These are phyloP conservation scores for Datisca glomerata DNA, from an alignment of 306 rosid species.

Conservation along the genomic window DNA sequence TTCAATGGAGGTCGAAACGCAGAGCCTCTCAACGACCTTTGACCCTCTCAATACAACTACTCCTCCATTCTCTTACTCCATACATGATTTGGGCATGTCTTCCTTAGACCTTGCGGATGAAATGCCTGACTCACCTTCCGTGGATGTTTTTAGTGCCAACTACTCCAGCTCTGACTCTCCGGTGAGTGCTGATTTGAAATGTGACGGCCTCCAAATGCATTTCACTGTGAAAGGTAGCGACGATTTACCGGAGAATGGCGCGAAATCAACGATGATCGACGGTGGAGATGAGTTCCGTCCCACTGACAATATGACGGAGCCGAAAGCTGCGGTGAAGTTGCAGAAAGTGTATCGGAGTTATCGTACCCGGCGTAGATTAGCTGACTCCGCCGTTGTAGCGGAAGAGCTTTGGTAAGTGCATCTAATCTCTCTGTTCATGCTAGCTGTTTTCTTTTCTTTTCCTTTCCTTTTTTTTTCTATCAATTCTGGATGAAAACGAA, in stretches of 20 bases:
- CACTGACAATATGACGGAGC: background rate
- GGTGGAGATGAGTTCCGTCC: background rate
- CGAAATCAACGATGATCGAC: constrained; percentile 3
- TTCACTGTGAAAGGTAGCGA: background rate
- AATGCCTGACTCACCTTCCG: constrained; percentile 4
- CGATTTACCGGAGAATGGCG: constrained; percentile 7
- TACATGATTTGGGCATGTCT: constrained; percentile 2
- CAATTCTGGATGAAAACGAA: background rate
- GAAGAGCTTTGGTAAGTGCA: constrained; percentile 72
- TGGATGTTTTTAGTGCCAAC: background rate
- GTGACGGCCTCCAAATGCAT: constrained; percentile 1
- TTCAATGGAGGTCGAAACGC: constrained; percentile 43
- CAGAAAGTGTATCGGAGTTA: constrained; percentile 79
- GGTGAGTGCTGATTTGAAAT: background rate
- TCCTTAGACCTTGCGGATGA: constrained; percentile 7
- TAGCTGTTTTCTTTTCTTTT: background rate
- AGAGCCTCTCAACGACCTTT: constrained; percentile 15
- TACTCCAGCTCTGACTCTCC: background rate
- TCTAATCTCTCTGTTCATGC: background rate
- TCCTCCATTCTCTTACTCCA: constrained; percentile 23
- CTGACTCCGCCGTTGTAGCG: constrained; percentile 87
- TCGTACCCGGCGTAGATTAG: constrained; percentile 83
- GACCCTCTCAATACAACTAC: constrained; percentile 11
- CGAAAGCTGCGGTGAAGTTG: constrained; percentile 46
- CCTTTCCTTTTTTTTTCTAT: background rate